Base-by-base conservation (phyloP, 805 yeast genomes). In the Brettanomyces sp. region DNA sequence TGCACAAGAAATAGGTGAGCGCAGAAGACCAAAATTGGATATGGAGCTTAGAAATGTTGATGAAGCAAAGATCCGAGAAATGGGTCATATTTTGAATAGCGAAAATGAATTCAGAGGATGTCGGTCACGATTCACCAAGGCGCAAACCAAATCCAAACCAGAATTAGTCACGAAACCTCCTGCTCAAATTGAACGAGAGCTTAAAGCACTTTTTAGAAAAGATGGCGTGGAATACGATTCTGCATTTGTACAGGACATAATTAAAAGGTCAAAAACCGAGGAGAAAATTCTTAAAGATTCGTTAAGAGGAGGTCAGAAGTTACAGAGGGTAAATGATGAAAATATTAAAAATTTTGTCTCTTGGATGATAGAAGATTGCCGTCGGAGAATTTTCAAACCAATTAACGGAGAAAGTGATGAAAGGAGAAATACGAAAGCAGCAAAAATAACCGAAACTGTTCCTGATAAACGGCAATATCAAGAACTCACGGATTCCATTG, bases 161-260 rank as follows among this genome's bases (percentile, higher is more conserved):
- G 36, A 13, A 21, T 12, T 51, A 34, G 40, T 47, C 23, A 49
- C 44, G 35, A 59, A 61, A 47, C 48, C 55, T 3, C 57, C 65
- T 0, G 55, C 57, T 7, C 52, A 55, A 36, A 60, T 63, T 6
- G 58, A 53, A 35, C 40, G 51, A 25, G 64, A 60, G 37, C 39
- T 63, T 14, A 54, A 49, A 30, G 42, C 42, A 12, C 51, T 50
- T 35, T 61, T 63, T 39, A 46, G 49, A 35, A 33, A 43, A 11
- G 62, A 57, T 45, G 58, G 60, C 1, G 39, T 61, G 14, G 67
- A 63, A 4, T 54, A 53, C 25, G 67, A 63, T 45, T 55, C 59
- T 11, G 47, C 49, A 25, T 63, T 63, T 50, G 60, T 55, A 3
- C 57, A 62, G 35, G 39, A 49, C 21, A 45, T 63, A 50, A 56